Percentiles rank a stretch among this genome's conserved stretches.
Evolutionary conservation across 495 filamentous ascomycete species (phyloP).

Genomic region (Neurospora discreta): DNA sequence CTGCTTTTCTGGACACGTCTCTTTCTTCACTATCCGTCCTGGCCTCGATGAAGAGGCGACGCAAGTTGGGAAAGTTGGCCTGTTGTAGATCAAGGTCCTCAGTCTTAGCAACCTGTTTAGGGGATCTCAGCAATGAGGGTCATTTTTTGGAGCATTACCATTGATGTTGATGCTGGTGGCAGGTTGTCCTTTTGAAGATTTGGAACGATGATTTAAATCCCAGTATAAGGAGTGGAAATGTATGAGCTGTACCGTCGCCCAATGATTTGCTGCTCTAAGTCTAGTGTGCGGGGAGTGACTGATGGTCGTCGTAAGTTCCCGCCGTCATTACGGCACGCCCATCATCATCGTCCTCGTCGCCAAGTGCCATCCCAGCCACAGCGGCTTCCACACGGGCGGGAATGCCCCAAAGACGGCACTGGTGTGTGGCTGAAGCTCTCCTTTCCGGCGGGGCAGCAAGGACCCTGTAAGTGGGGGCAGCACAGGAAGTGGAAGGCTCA

Average conservation of each 20-base stretch:
- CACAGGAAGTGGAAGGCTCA: background rate
- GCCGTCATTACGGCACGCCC: background rate
- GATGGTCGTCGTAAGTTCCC: background rate
- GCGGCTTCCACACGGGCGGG: background rate
- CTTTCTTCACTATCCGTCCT: conserved; percentile 89
- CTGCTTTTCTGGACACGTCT: conserved; percentile 84
- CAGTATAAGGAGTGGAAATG: no score
- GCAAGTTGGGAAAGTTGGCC: conserved; percentile 88
- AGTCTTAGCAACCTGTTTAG: background rate
- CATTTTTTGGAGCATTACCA: background rate
- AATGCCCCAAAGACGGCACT: background rate
- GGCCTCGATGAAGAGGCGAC: conserved; percentile 92
- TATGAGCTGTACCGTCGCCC: background rate
- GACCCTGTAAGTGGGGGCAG: background rate
- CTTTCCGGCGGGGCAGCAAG: background rate
- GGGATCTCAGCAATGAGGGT: background rate
- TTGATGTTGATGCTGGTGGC: background rate
- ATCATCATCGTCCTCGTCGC: background rate
- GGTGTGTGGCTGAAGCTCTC: conserved; percentile 18
- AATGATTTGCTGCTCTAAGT: background rate
- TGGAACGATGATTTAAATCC: background rate
- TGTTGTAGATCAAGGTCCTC: conserved; percentile 13
- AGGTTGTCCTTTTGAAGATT: background rate
- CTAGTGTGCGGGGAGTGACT: background rate
- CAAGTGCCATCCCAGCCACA: background rate